Percentiles rank a stretch among this genome's conserved stretches.
phyloP scores from a whole-genome alignment of 2,329 filamentous ascomycete genomes.

The Neofusicoccum parvum region DNA sequence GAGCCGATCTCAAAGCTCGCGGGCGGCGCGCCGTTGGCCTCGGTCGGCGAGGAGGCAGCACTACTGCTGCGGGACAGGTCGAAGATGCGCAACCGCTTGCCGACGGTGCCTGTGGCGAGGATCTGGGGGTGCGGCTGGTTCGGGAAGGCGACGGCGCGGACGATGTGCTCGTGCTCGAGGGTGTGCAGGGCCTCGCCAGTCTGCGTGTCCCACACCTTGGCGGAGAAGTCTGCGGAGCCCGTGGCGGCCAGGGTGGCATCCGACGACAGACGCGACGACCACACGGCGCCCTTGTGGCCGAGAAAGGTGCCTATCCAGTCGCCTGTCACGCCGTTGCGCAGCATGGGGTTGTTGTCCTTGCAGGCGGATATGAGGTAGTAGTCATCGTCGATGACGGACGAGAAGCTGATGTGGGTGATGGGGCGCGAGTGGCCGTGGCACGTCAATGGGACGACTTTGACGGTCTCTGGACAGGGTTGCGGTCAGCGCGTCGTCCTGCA shows the following conservation, averaged over 20 bases:
- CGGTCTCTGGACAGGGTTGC: slow-evolving; percentile 38
- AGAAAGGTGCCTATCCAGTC: slow-evolving; percentile 99
- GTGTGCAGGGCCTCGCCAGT: slow-evolving; percentile 87
- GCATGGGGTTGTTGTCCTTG: slow-evolving; percentile 99
- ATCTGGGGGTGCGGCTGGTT: slow-evolving; percentile 74
- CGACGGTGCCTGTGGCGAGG: slow-evolving; percentile 88
- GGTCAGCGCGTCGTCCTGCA: slow-evolving; percentile 5
- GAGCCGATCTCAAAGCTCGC: slow-evolving; percentile 85
- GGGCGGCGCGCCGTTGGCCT: slow-evolving; percentile 47
- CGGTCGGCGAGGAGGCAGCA: slow-evolving; percentile 27
- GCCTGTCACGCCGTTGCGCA: slow-evolving; percentile 91
- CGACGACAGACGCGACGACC: slow-evolving; percentile 88
- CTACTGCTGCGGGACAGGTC: slow-evolving; percentile 68
- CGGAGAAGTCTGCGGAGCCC: slow-evolving; percentile 93
- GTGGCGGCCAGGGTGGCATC: slow-evolving; percentile 89
- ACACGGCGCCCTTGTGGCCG: slow-evolving; percentile 96
- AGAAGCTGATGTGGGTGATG: slow-evolving; percentile 90
- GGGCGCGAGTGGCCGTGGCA: slow-evolving; percentile 94
- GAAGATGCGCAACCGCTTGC: slow-evolving; percentile 95
- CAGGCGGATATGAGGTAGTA: slow-evolving; percentile 94
- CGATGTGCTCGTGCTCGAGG: slow-evolving; percentile 91
- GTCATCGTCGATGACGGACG: slow-evolving; percentile 76
- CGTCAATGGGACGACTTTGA: slow-evolving; percentile 79
- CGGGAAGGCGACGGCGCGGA: slow-evolving; percentile 84
- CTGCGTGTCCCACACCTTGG: slow-evolving; percentile 96